phyloP scores from a whole-genome alignment of 208 protist genomes.

The Porcisia deanei region DNA sequence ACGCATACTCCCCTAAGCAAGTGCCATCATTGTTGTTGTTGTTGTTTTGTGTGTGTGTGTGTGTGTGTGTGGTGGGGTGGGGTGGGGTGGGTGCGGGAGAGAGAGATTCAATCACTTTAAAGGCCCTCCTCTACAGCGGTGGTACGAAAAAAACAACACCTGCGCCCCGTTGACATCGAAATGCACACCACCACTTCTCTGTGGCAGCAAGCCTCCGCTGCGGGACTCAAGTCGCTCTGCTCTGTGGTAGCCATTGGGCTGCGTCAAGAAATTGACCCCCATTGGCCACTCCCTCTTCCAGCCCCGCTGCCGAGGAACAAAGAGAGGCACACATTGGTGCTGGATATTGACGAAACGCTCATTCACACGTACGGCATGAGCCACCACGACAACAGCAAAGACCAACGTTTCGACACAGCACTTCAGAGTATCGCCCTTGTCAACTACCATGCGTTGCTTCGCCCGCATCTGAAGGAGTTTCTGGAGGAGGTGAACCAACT shows the following conservation, averaged over 20 bases:
- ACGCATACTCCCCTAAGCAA: not conserved
- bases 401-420: slow-evolving; percentile 18
- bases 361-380: slow-evolving; percentile 71
- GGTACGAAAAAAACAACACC: not conserved
- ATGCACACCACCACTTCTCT: slow-evolving; percentile 20
- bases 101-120: not conserved
- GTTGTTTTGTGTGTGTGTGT: not conserved
- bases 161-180: not conserved
- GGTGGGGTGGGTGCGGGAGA: too few relatives aligned
- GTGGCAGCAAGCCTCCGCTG: slow-evolving; percentile 20
- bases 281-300: slow-evolving; percentile 79
- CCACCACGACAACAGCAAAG: slow-evolving; percentile 26
- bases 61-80: too few relatives aligned
- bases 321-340: slow-evolving; percentile 74
- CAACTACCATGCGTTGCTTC: slow-evolving; percentile 54
- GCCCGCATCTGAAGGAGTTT: slow-evolving; percentile 77
- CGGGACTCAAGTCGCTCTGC: slow-evolving; percentile 31
- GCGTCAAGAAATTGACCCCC: slow-evolving; percentile 47
- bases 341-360: slow-evolving; percentile 90
- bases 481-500: slow-evolving; percentile 69
- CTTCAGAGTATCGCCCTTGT: slow-evolving; percentile 25
- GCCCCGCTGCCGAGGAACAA: slow-evolving; percentile 35
- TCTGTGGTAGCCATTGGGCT: slow-evolving; percentile 55
- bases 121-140: not conserved
- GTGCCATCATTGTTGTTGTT: not conserved